Conservation (phyloP, 768 basidiomycete genomes). For the Agrocybe praecox region DNA sequence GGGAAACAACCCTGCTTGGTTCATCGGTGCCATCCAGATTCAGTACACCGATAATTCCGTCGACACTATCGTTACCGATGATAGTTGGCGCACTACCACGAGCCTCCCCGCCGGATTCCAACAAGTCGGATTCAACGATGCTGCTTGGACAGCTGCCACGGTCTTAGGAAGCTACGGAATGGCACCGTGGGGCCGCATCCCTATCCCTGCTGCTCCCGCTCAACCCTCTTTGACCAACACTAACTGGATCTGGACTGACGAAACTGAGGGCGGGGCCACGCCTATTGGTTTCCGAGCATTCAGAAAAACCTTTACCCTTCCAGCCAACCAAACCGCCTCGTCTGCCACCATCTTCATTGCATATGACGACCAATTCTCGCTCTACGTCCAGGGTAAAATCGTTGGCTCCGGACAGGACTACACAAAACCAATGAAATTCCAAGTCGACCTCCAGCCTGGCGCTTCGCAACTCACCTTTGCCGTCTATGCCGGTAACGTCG, state of each 20-base stretch:
- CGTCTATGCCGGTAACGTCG: neutral
- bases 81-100: slow-evolving; percentile 26
- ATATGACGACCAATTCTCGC: neutral
- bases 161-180: slow-evolving; percentile 13
- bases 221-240: neutral
- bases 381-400: neutral
- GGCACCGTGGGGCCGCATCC: neutral
- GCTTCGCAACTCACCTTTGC: neutral
- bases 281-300: slow-evolving; percentile 4
- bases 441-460: neutral
- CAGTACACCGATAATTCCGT: slow-evolving; percentile 31
- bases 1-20: slow-evolving; percentile 25
- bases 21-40: slow-evolving; percentile 31
- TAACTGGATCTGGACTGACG: slow-evolving; percentile 8
- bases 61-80: slow-evolving; percentile 30
- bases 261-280: neutral
- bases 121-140: slow-evolving; percentile 29
- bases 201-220: neutral
- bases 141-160: slow-evolving; percentile 28
- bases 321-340: neutral
- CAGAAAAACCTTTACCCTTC: slow-evolving; percentile 8
- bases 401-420: neutral
- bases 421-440: no score
- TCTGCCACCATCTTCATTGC: neutral
- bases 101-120: slow-evolving; percentile 29